Conservation (phyloP, 2,329 filamentous ascomycete genomes). For the Colletotrichum sp. region DNA sequence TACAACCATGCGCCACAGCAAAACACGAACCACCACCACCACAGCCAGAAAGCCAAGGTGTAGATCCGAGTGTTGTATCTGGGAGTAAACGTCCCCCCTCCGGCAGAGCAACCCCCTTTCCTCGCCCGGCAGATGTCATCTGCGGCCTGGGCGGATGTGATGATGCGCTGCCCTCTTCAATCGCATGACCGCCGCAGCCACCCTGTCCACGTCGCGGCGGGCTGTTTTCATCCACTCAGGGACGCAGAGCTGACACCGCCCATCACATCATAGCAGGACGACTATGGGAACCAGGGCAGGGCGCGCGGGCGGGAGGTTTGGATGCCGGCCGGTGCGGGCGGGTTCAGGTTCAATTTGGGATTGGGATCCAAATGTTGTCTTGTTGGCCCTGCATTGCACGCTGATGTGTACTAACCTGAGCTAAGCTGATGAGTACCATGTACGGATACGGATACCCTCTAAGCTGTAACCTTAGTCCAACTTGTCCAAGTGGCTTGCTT, state of each 20-base stretch:
- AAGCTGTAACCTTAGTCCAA: not conserved
- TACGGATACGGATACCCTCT: not conserved
- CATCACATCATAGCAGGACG: slow-evolving; percentile 2
- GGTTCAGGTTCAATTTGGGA: not conserved
- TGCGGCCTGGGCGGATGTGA: not conserved
- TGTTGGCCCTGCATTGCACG: not conserved
- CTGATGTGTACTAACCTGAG: too few species aligned
- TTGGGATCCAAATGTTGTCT: not conserved
- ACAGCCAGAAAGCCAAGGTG: not conserved
- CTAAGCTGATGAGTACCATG: not conserved
- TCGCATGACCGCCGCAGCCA: slow-evolving; percentile 16
- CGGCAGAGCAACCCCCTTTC: not conserved
- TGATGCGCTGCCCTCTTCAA: not conserved
- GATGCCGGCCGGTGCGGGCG: not conserved
- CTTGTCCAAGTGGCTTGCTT: not conserved
- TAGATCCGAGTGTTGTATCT: not conserved
- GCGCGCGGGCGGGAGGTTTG: not conserved
- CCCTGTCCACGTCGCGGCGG: slow-evolving; percentile 12
- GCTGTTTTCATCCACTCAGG: slow-evolving; percentile 13
- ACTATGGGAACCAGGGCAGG: not conserved
- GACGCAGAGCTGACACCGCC: slow-evolving; percentile 13
- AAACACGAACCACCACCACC: not conserved
- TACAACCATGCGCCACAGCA: not conserved
- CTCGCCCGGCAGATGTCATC: slow-evolving; percentile 14
- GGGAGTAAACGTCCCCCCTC: not conserved